These are phyloP conservation scores for Suhomyces faveliae DNA, from an alignment of 805 yeast species.

Conservation along the genomic window DNA sequence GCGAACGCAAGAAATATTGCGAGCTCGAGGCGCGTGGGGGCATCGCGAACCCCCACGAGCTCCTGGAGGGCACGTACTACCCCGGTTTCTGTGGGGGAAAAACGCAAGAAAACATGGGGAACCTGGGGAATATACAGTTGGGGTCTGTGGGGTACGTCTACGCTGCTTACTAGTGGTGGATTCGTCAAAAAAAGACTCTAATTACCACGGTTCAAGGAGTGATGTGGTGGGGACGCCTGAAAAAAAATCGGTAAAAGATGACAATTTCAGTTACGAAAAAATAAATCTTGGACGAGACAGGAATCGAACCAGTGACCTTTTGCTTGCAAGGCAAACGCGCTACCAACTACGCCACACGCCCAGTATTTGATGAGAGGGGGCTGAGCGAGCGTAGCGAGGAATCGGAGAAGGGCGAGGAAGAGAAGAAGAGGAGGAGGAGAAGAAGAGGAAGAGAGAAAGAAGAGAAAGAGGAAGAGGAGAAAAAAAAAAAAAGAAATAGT, in stretches of 20 bases:
- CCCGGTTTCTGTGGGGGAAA: neutral
- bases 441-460: too few species aligned
- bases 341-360: conserved; percentile 85
- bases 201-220: too few species aligned
- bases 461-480: too few species aligned
- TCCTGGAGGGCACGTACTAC: neutral
- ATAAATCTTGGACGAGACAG: conserved; percentile 61
- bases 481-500: too few species aligned
- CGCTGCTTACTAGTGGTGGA: neutral
- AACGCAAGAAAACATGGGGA: neutral
- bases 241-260: too few species aligned
- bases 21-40: neutral
- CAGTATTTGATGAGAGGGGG: too few species aligned
- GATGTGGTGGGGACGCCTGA: too few species aligned
- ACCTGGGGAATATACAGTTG: neutral
- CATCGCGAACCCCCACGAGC: neutral
- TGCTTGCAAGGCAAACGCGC: conserved; percentile 80
- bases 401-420: too few species aligned
- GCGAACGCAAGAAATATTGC: too few species aligned
- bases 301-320: conserved; percentile 78
- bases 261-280: conserved; percentile 8
- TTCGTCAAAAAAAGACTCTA: neutral
- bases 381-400: too few species aligned
- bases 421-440: too few species aligned
- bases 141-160: neutral